These are phyloP conservation scores for Penicillium hesseltinei DNA, from an alignment of 2,329 filamentous ascomycete species.

Conservation along the genomic window DNA sequence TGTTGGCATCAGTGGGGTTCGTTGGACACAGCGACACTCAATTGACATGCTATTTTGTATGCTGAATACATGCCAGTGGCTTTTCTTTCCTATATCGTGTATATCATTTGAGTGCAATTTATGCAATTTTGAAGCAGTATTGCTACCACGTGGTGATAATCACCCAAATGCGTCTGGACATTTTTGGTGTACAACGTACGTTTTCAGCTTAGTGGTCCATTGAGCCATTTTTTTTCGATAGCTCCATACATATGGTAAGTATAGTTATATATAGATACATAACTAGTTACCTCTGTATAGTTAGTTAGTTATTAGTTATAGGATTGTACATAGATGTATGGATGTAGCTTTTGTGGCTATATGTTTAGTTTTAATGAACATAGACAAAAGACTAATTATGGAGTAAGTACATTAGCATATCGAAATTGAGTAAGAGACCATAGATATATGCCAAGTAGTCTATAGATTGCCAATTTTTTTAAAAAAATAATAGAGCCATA, in stretches of 20 bases:
- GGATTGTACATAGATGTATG: background rate
- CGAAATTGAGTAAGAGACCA: background rate
- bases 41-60: constrained; percentile 35
- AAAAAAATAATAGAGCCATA: background rate
- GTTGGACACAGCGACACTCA: constrained; percentile 31
- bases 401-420: background rate
- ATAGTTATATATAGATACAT: background rate
- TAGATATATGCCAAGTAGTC: background rate
- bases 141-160: background rate
- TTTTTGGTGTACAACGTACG: background rate
- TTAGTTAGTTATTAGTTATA: background rate
- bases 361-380: background rate
- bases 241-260: background rate
- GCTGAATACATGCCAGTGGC: constrained; percentile 39
- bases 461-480: background rate
- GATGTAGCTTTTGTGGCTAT: background rate
- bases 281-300: background rate
- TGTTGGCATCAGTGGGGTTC: constrained; percentile 29
- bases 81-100: constrained; percentile 40
- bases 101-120: constrained; percentile 39
- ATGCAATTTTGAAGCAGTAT: constrained; percentile 34
- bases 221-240: background rate
- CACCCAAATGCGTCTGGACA: background rate
- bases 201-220: background rate
- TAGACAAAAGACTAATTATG: background rate